Base-by-base conservation (phyloP, 345 rosid genomes). In the Microthlaspi erraticum region DNA sequence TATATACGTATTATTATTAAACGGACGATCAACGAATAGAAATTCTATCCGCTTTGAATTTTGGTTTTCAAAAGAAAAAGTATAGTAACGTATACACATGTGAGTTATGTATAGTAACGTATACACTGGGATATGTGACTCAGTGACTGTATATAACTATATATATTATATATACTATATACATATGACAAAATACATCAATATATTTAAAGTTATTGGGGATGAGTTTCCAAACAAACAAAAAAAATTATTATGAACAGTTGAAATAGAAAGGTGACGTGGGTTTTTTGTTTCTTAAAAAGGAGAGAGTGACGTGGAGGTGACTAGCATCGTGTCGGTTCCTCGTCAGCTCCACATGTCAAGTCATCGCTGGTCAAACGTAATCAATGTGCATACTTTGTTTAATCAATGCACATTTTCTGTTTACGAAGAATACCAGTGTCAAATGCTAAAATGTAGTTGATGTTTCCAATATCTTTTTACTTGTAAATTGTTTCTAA, bases 311-410 rank as follows among this genome's bases (percentile, higher is more conserved):
- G 78, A 74, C 73, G 62, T 74, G 78, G 65, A 54, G 10, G 59
- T 68, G 75, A 75, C 57, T 76, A 62, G 66, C 53, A 14, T 63
- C 75, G 65, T 63, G 79, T 76, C 65, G 75, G 66, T 23, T 31
- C 75, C 18, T 20, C 70, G 79, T 76, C 79, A 76, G 64, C 79
- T 62, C 75, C 79, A 76, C 79, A 63, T 76, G 71, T 69, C 75
- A 11, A 52, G 31, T 12, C 8, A 38, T 2, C 20, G 44, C 55
- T 69, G 71, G 75, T 76, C 75, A 76, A 60, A 45, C 42, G 1
- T 37, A 26, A 48, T 59, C 59, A 59, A 64, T n/a, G 1, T 34
- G 5, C 33, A 39, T 36, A 8, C 19, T 32, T 18, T 38, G 32
- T 61, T 31, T 20, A 39, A 10, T 59, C n/a, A 52, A 36, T 71